These are phyloP conservation scores for Spergularia azorica DNA, from an alignment of 179 eudicot species.

Conservation along the genomic window DNA sequence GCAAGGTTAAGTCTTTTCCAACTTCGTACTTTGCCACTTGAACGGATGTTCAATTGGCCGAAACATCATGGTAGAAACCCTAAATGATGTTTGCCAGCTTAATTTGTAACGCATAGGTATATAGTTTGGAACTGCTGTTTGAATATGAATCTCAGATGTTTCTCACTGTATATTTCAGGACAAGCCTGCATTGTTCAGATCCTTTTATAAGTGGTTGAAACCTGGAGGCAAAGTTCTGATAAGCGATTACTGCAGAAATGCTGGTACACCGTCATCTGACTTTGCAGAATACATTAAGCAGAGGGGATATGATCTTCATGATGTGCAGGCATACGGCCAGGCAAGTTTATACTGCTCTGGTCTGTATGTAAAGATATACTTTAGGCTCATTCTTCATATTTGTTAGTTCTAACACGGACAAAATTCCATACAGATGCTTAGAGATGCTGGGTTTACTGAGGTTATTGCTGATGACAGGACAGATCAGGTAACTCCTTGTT, in stretches of 20 bases:
- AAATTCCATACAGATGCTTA: conserved; percentile 64
- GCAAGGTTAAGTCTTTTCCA: too few species aligned
- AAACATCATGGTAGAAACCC: too few species aligned
- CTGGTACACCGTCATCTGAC: conserved; percentile 63
- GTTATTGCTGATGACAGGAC: conserved; percentile 95
- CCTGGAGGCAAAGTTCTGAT: conserved; percentile 96
- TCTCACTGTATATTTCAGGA: conserved; percentile 49
- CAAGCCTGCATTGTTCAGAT: conserved; percentile 80
- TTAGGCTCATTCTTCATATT: not conserved
- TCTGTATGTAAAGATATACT: not conserved
- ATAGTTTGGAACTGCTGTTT: too few species aligned
- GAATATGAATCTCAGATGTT: not conserved
- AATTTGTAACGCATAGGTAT: too few species aligned
- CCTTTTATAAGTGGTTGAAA: conserved; percentile 94
- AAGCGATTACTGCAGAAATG: conserved; percentile 81
- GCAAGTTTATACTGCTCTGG: conserved; percentile 27
- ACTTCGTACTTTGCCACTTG: too few species aligned
- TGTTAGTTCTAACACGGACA: not conserved
- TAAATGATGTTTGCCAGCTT: too few species aligned
- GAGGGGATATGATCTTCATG: conserved; percentile 97
- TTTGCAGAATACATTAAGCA: conserved; percentile 84
- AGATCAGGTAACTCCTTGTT: conserved; percentile 54
- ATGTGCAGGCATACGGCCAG: conserved; percentile 84
- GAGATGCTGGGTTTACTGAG: conserved; percentile 82
- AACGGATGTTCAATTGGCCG: too few species aligned